These are phyloP conservation scores for Eucalyptus marginata DNA, from an alignment of 345 rosid genomes.

Conservation along the genomic window DNA sequence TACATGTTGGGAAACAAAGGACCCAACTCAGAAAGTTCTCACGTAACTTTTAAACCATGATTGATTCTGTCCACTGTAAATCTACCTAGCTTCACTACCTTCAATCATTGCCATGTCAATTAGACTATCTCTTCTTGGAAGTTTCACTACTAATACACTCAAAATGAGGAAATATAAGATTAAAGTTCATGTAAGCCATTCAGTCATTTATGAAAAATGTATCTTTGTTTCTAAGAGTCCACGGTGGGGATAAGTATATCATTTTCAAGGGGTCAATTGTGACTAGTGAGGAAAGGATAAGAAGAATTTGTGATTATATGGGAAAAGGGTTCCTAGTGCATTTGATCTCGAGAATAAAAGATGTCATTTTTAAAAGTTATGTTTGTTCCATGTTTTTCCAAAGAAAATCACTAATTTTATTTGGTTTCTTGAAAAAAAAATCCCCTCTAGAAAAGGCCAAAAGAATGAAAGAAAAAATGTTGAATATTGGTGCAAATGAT, in stretches of 20 bases:
- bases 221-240: neutral
- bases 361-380: neutral
- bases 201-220: neutral
- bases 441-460: neutral
- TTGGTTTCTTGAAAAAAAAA: neutral
- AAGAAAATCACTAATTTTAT: neutral
- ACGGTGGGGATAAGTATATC: too few relatives aligned
- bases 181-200: neutral
- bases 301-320: neutral
- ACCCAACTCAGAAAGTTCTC: neutral
- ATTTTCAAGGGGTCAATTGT: neutral
- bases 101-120: neutral
- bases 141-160: neutral
- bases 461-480: neutral
- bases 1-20: neutral
- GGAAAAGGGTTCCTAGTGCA: neutral
- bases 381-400: neutral
- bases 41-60: neutral
- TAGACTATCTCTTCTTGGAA: neutral
- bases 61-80: neutral
- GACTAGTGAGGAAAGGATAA: neutral
- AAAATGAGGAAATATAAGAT: neutral
- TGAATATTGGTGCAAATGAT: neutral
- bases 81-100: neutral
- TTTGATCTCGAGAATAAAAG: neutral